Conservation (phyloP, 306 rosid genomes). For the Cicer cuneatum region DNA sequence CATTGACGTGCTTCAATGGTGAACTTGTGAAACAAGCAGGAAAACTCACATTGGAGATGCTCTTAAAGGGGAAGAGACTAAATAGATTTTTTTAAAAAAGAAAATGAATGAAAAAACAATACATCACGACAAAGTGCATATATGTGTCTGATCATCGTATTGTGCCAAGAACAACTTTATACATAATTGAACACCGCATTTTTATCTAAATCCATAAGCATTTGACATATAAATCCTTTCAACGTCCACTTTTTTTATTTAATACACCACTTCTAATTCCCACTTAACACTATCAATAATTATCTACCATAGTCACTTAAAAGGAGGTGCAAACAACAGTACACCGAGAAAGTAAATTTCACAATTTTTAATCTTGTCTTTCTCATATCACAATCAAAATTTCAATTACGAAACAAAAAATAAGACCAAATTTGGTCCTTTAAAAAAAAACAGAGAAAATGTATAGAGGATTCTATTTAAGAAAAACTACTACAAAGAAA, state of each 20-base stretch:
- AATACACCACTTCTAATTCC: no score
- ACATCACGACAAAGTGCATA: slow-evolving; percentile 8
- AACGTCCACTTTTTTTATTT: no score
- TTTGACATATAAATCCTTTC: no score
- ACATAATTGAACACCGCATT: no score
- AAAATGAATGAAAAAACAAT: not conserved
- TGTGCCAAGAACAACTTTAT: no score
- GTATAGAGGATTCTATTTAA: not conserved
- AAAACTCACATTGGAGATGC: no score
- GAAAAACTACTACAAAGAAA: slow-evolving; percentile 10
- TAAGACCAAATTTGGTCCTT: not conserved
- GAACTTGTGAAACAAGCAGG: no score
- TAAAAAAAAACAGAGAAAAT: not conserved
- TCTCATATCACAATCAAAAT: not conserved
- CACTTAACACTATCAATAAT: no score
- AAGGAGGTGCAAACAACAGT: not conserved
- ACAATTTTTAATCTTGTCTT: not conserved
- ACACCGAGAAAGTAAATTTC: not conserved
- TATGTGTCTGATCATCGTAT: not conserved
- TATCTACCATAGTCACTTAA: not conserved
- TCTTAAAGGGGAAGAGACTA: not conserved
- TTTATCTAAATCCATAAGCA: no score
- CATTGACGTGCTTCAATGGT: no score
- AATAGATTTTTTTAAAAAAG: not conserved
- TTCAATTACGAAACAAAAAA: not conserved